Conservation (phyloP, 495 filamentous ascomycete genomes). For the Xylaria palmicola region DNA sequence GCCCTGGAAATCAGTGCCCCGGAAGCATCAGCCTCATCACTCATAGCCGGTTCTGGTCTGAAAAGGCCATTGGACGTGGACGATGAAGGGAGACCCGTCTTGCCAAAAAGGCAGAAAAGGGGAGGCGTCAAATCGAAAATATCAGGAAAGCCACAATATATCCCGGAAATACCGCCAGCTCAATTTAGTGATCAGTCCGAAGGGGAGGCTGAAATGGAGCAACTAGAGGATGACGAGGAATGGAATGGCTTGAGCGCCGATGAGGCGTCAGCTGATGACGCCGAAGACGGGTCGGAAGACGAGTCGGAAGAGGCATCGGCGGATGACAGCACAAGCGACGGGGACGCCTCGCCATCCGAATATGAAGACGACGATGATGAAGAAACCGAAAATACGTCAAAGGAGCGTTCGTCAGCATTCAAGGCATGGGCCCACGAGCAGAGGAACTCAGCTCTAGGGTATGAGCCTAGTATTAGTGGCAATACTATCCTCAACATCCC, state of each 20-base stretch:
- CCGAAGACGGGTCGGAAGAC: slow-evolving; percentile 18
- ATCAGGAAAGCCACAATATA: slow-evolving; percentile 26
- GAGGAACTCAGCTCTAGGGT: slow-evolving; percentile 69
- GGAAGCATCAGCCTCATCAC: not conserved
- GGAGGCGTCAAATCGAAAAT: slow-evolving; percentile 52
- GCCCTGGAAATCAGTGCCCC: not conserved
- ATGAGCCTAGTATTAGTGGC: slow-evolving; percentile 35
- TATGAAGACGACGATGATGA: slow-evolving; percentile 25
- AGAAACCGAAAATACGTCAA: slow-evolving; percentile 31
- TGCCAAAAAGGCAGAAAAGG: slow-evolving; percentile 66
- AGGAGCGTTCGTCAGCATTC: slow-evolving; percentile 68
- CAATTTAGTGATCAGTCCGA: slow-evolving; percentile 53
- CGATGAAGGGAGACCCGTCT: slow-evolving; percentile 71
- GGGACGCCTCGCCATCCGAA: slow-evolving; percentile 18
- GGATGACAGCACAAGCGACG: slow-evolving; percentile 4
- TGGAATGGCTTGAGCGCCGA: slow-evolving; percentile 41
- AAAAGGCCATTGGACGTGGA: slow-evolving; percentile 83
- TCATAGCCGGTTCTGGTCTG: slow-evolving; percentile 68
- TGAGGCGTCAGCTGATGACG: slow-evolving; percentile 17
- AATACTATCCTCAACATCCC: slow-evolving; percentile 40
- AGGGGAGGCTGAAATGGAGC: slow-evolving; percentile 17
- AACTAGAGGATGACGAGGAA: slow-evolving; percentile 33
- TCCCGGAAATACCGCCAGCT: slow-evolving; percentile 56
- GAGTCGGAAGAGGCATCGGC: slow-evolving; percentile 16
- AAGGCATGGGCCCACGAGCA: slow-evolving; percentile 89